Percentiles rank a stretch among this genome's conserved stretches.
phyloP scores from a whole-genome alignment of 306 rosid genomes.

The Quercus alba region DNA sequence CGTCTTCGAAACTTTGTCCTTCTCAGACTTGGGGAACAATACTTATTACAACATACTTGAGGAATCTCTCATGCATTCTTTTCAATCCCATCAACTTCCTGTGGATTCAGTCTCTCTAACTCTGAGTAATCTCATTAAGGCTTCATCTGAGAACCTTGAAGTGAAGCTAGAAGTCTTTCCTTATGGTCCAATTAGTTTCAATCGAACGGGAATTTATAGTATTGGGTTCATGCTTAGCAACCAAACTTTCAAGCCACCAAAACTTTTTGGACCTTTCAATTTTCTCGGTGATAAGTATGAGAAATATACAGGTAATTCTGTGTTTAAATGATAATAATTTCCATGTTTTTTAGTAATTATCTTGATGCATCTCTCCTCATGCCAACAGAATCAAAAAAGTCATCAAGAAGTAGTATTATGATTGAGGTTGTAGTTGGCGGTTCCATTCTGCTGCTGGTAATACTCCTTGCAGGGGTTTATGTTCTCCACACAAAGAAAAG shows the following conservation, averaged over 20 bases:
- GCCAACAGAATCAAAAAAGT: background rate
- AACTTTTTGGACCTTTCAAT: slow-evolving; percentile 18
- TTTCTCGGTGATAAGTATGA: too few relatives aligned
- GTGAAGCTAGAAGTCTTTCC: slow-evolving; percentile 27
- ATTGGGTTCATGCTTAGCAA: slow-evolving; percentile 35
- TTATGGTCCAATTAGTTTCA: slow-evolving; percentile 16
- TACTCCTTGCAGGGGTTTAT: too few relatives aligned
- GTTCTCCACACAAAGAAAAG: too few relatives aligned
- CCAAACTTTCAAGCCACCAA: slow-evolving; percentile 27
- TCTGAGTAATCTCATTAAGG: background rate
- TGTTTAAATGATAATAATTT: background rate
- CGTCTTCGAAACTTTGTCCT: slow-evolving; percentile 19
- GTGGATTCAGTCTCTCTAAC: background rate
- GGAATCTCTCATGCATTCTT: background rate
- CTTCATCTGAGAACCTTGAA: slow-evolving; percentile 8
- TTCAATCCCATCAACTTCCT: background rate
- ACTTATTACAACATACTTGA: slow-evolving; percentile 8
- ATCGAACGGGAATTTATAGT: background rate
- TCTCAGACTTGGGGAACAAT: background rate
- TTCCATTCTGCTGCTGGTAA: too few relatives aligned
- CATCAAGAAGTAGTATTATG: too few relatives aligned
- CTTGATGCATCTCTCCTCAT: background rate
- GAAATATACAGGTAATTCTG: too few relatives aligned
- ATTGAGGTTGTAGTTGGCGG: too few relatives aligned
- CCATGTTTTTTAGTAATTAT: too few relatives aligned